Conservation (phyloP, 1,139 yeast genomes). For the Trichomonascaceae sp. region DNA sequence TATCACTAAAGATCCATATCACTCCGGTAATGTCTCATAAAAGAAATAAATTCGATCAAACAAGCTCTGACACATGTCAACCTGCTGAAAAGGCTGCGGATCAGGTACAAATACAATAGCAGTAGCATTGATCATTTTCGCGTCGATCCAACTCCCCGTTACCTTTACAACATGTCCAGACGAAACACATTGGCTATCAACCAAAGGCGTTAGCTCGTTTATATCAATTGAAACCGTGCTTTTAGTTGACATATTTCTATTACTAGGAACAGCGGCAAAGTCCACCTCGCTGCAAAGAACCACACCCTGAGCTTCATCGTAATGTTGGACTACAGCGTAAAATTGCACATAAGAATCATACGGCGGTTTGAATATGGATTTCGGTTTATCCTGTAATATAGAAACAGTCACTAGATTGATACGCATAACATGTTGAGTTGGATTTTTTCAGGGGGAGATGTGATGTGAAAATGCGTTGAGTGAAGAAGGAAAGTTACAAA, state of each 20-base stretch:
- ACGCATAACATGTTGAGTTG: constrained; percentile 1
- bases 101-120: not conserved
- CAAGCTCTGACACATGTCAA: not conserved
- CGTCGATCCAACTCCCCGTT: constrained; percentile 10
- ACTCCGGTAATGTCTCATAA: constrained; percentile 4
- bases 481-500: not conserved
- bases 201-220: not conserved
- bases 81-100: constrained; percentile 5
- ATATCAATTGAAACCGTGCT: constrained; percentile 4
- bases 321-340: constrained; percentile 7
- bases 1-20: not conserved
- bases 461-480: not conserved
- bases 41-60: constrained; percentile 5
- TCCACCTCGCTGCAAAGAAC: constrained; percentile 1
- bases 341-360: constrained; percentile 4
- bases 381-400: not conserved
- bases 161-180: constrained; percentile 9
- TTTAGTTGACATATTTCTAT: not conserved
- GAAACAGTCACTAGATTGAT: constrained; percentile 7
- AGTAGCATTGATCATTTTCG: not conserved
- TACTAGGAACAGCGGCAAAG: constrained; percentile 1
- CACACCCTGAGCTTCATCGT: not conserved
- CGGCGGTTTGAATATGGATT: constrained; percentile 3
- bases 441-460: not conserved
- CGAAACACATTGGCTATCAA: not conserved